Conservation (phyloP, 768 basidiomycete genomes). For the Tricholoma saponaceum region DNA sequence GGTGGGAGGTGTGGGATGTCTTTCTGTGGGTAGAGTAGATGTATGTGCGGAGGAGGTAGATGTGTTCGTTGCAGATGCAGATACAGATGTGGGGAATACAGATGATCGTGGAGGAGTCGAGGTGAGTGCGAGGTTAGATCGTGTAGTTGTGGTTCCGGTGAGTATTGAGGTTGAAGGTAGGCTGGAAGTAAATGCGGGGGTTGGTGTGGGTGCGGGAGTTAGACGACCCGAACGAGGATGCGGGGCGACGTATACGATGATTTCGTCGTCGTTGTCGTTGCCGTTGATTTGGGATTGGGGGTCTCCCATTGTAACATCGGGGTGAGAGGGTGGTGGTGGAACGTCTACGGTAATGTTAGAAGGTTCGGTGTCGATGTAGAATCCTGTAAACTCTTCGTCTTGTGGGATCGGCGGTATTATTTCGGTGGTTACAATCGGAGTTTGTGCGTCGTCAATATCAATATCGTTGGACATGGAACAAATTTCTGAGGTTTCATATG, state of each 20-base stretch:
- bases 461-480: too few relatives aligned
- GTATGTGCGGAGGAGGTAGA: not conserved
- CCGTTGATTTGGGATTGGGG: too few relatives aligned
- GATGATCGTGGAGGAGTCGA: constrained; percentile 2
- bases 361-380: constrained; percentile 41
- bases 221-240: constrained; percentile 44
- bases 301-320: not conserved
- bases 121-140: constrained; percentile 6
- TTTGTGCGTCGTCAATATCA: not conserved
- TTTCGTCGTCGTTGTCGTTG: constrained; percentile 53
- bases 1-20: not conserved
- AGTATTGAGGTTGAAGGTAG: constrained; percentile 18
- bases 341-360: constrained; percentile 8
- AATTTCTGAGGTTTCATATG: not conserved
- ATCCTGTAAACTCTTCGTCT: constrained; percentile 10
- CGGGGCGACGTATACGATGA: constrained; percentile 76
- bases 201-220: constrained; percentile 8
- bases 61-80: too few relatives aligned
- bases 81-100: not conserved
- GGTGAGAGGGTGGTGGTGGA: constrained; percentile 4
- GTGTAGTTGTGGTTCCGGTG: constrained; percentile 18
- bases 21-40: not conserved
- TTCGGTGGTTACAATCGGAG: not conserved
- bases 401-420: not conserved
- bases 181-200: not conserved